Percentiles rank a stretch among this genome's conserved stretches.
Evolutionary conservation across 2,329 filamentous ascomycete genomes (phyloP).

Genomic region (Biscogniauxia sp.): DNA sequence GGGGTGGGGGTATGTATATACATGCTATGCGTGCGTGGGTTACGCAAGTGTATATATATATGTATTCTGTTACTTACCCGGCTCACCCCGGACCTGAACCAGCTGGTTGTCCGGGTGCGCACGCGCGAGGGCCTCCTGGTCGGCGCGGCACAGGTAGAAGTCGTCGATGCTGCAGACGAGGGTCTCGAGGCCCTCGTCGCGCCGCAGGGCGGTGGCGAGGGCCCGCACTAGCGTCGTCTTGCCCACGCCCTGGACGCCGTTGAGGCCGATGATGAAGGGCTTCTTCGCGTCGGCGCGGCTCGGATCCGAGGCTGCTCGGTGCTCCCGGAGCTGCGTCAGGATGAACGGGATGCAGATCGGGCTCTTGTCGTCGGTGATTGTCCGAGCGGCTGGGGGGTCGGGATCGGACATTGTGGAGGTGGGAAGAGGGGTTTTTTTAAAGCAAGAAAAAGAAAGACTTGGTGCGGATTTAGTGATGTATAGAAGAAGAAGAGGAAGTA

Average conservation of each 20-base stretch:
- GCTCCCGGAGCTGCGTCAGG: conserved; percentile 54
- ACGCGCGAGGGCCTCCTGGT: conserved; percentile 64
- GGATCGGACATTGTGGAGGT: neutral
- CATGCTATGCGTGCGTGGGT: neutral
- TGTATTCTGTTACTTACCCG: too few relatives aligned
- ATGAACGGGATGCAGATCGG: conserved; percentile 77
- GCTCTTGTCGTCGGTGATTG: conserved; percentile 73
- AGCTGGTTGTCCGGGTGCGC: conserved; percentile 69
- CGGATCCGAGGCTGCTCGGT: conserved; percentile 32
- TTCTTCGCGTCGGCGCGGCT: neutral
- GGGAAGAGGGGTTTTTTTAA: neutral
- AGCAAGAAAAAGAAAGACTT: too few relatives aligned
- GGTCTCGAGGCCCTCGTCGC: conserved; percentile 57
- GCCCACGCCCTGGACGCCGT: conserved; percentile 87
- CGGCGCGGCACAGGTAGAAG: conserved; percentile 74
- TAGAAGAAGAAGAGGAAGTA: too few relatives aligned
- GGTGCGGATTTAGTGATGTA: too few relatives aligned
- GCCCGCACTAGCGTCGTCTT: conserved; percentile 82
- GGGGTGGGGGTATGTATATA: too few relatives aligned
- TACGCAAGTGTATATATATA: neutral
- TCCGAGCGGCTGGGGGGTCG: neutral
- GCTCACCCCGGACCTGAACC: conserved; percentile 78
- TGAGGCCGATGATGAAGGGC: conserved; percentile 84
- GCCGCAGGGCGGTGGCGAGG: conserved; percentile 60
- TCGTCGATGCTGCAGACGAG: conserved; percentile 83